phyloP scores from a whole-genome alignment of 1,284 basidiomycete species.

The Rhodotorula sp. region DNA sequence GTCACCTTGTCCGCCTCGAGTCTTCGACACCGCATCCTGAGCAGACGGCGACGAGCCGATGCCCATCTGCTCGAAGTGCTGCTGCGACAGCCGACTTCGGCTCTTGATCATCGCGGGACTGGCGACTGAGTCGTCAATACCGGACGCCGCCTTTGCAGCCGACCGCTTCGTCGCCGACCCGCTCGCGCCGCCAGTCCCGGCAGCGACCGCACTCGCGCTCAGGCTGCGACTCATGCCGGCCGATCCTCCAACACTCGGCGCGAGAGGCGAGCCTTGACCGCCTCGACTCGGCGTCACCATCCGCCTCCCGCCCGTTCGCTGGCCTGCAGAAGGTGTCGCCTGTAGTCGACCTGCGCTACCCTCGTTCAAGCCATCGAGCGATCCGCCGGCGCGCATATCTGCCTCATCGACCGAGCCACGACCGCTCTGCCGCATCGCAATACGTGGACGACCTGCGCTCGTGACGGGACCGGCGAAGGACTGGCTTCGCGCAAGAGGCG shows the following conservation, averaged over 20 bases:
- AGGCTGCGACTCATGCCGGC: constrained; percentile 21
- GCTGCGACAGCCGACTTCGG: constrained; percentile 22
- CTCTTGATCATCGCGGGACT: constrained; percentile 35
- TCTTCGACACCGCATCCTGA: neutral
- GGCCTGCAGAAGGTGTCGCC: constrained; percentile 11
- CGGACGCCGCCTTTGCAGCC: neutral
- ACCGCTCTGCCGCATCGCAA: neutral
- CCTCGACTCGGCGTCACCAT: constrained; percentile 8
- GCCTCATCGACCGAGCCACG: constrained; percentile 14
- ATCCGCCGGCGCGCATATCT: neutral
- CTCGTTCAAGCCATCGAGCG: neutral
- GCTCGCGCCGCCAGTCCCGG: neutral
- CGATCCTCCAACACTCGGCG: neutral
- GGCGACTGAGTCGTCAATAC: constrained; percentile 30
- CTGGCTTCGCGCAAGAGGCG: constrained; percentile 6
- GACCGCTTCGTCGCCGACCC: neutral
- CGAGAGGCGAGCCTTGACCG: constrained; percentile 12
- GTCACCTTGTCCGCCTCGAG: neutral
- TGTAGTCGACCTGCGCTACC: neutral
- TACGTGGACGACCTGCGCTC: constrained; percentile 2
- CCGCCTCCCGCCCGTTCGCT: neutral
- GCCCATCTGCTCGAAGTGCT: constrained; percentile 28
- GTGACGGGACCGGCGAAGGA: constrained; percentile 12
- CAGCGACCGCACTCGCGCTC: constrained; percentile 25
- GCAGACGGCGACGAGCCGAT: neutral